Base-by-base conservation (phyloP, 1,139 yeast genomes). In the Lodderomyces orthopsilosis region DNA sequence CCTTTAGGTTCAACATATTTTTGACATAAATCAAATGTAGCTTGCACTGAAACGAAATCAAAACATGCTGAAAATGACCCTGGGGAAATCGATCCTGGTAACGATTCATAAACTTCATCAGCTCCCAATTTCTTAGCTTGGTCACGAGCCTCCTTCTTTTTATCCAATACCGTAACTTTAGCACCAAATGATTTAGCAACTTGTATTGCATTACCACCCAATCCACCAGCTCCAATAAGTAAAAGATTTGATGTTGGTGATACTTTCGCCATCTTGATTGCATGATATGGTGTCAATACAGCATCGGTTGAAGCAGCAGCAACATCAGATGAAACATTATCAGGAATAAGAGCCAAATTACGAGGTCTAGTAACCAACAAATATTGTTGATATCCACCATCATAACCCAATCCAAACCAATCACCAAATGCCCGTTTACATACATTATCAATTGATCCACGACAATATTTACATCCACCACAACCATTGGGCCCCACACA, bases 311-410 rank as follows among this genome's bases (percentile, higher is more conserved):
- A 61, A 17, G 66, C 69, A 1, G 77, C 76, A 1, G 77, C 77
- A 4, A 53, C 57, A 19, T 57, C 73, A 40, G 59, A 63, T 13
- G 63, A 44, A 3, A 73, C 66, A n/a, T 58, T 61, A 9, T 68
- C 72, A 1, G 76, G 75, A 41, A 72, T 69, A 2, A 61, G 62
- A 35, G 66, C 51, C 51, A 68, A 57, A 14, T 59, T 54, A 39
- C 65, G 53, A 46, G 62, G 56, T 49, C 63, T 59, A 17, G 51
- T 47, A 19, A 67, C 63, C 49, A 65, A 54, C 36, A 70, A 51
- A 51, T 68, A 71, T 48, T 67, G 63, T 50, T 70, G 69, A 53
- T 68, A 72, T 1, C 77, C 77, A n/a, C 77, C 77, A 44, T 68
- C 66, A 36, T 46, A 46, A 14, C 66, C 69, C 37, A 70, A 53